Evolutionary conservation across 768 basidiomycete species (phyloP).

Genomic region (Lactifluus hygrophoroides): DNA sequence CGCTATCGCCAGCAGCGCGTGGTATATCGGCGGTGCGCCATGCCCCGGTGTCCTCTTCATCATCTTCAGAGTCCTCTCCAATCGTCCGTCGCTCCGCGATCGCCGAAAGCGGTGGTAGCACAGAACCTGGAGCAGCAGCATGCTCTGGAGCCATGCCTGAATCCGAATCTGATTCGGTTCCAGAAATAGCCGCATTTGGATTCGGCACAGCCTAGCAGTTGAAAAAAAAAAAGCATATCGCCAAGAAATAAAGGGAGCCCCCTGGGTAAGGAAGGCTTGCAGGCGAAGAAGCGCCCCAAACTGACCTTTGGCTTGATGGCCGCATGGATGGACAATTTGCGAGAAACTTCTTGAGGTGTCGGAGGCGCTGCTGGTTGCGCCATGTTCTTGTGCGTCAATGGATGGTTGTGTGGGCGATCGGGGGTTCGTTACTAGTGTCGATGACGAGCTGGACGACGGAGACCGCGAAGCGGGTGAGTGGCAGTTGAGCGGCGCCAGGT

Average conservation of each 20-base stretch:
- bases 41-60: slow-evolving; percentile 69
- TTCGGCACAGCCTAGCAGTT: slow-evolving; percentile 25
- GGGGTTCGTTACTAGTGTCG: not conserved
- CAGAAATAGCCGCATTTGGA: slow-evolving; percentile 41
- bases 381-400: not conserved
- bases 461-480: not conserved
- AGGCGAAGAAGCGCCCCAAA: slow-evolving; percentile 6
- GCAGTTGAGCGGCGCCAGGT: not conserved
- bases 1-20: slow-evolving; percentile 51
- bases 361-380: slow-evolving; percentile 47
- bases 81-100: slow-evolving; percentile 61
- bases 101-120: slow-evolving; percentile 37
- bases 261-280: slow-evolving; percentile 14
- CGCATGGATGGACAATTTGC: slow-evolving; percentile 76
- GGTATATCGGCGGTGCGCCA: slow-evolving; percentile 47
- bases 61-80: slow-evolving; percentile 50
- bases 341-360: slow-evolving; percentile 76
- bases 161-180: slow-evolving; percentile 84
- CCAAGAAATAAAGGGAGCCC: not conserved
- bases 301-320: slow-evolving; percentile 39
- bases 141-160: slow-evolving; percentile 51
- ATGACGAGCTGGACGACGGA: slow-evolving; percentile 6
- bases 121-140: slow-evolving; percentile 11
- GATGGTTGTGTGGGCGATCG: not conserved
- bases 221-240: not conserved